A percentile compares a stretch with the other conserved stretches of the same genome.
Conservation (phyloP, 345 rosid species). For the Heritiera fomes region DNA sequence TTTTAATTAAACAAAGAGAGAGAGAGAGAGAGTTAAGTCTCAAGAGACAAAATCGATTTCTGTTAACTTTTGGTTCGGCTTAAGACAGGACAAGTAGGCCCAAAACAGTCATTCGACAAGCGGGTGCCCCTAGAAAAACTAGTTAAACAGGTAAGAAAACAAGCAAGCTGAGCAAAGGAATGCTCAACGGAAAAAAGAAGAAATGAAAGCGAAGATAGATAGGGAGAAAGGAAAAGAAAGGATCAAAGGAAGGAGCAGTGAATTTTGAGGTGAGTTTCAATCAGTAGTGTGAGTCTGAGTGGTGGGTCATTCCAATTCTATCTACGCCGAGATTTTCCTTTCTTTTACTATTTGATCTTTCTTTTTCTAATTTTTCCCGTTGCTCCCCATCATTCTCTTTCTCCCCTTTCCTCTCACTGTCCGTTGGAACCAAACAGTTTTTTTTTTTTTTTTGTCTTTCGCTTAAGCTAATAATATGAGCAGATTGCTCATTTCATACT, state of each 20-base stretch:
- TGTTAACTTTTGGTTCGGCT: background rate
- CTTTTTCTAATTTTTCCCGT: background rate
- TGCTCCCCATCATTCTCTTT: conserved; percentile 25
- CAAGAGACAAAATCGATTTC: background rate
- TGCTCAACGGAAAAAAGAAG: conserved; percentile 10
- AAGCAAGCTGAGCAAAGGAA: background rate
- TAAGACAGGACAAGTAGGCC: conserved; percentile 1
- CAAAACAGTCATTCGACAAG: conserved; percentile 28
- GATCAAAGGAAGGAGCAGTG: background rate
- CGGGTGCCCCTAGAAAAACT: conserved; percentile 33
- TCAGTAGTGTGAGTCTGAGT: background rate
- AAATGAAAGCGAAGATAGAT: background rate
- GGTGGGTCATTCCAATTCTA: conserved; percentile 25
- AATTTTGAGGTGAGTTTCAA: background rate
- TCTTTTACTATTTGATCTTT: conserved; percentile 19
- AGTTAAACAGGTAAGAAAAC: background rate
- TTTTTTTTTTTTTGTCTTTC: conserved; percentile 11
- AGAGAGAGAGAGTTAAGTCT: background rate
- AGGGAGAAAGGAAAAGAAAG: background rate
- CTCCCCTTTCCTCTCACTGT: conserved; percentile 36
- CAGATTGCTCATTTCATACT: conserved; percentile 45
- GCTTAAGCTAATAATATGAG: conserved; percentile 51
- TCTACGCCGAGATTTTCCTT: conserved; percentile 25
- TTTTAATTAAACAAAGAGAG: too few relatives aligned
- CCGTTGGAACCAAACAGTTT: conserved; percentile 80